A percentile compares a stretch with the other conserved stretches of the same genome.
phyloP scores from a whole-genome alignment of 106 monocot species.

The Hemerocallis citrina region DNA sequence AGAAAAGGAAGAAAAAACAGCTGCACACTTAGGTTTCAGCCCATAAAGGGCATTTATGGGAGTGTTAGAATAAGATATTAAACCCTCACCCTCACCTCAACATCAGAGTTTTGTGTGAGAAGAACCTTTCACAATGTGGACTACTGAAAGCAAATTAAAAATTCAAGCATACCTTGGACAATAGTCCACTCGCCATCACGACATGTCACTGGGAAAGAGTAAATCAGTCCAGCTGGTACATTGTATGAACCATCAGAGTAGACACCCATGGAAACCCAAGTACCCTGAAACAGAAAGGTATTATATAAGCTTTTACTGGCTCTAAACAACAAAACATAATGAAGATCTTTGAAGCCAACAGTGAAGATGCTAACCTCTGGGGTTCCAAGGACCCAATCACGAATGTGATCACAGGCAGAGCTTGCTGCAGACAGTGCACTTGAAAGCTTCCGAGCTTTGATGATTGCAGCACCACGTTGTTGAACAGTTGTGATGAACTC shows the following conservation, averaged over 20 bases:
- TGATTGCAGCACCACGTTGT: constrained; percentile 49
- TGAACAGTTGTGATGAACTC: constrained; percentile 55
- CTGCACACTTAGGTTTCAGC: too few species aligned
- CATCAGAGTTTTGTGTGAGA: too few species aligned
- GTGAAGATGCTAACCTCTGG: constrained; percentile 19
- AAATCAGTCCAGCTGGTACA: constrained; percentile 49
- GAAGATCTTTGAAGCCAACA: not conserved
- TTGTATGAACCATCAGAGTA: constrained; percentile 65
- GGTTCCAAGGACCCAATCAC: constrained; percentile 66
- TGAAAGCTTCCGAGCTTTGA: constrained; percentile 49
- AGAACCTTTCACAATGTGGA: too few species aligned
- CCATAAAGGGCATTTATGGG: too few species aligned
- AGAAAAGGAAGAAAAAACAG: too few species aligned
- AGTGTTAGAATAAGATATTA: too few species aligned
- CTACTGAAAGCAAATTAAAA: not conserved
- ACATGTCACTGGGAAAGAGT: constrained; percentile 63
- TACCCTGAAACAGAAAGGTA: constrained; percentile 22
- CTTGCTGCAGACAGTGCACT: constrained; percentile 64
- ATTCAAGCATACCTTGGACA: constrained; percentile 35
- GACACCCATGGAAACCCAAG: constrained; percentile 78
- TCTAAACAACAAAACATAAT: too few species aligned
- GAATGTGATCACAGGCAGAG: constrained; percentile 64
- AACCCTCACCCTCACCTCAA: too few species aligned
- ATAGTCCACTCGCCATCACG: constrained; percentile 49
- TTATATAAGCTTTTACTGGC: too few species aligned